These are phyloP conservation scores for Hypoxylon perforatum DNA, from an alignment of 495 filamentous ascomycete genomes.

Conservation along the genomic window DNA sequence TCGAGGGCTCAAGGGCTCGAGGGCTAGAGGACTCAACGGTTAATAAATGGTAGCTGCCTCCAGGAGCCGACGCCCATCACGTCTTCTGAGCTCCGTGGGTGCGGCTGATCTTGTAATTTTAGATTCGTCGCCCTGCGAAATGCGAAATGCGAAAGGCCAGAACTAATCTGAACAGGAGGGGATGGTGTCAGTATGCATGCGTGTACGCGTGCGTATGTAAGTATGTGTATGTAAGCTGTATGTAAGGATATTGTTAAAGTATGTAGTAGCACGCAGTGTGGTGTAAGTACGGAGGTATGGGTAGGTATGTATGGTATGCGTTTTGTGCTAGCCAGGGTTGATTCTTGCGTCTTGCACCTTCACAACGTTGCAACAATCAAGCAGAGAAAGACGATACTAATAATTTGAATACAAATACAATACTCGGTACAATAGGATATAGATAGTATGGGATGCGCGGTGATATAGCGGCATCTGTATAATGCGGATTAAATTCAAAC, in stretches of 20 bases:
- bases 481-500: constrained; percentile 42
- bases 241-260: too few species aligned
- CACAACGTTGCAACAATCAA: constrained; percentile 24
- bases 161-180: constrained; percentile 11
- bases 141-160: constrained; percentile 16
- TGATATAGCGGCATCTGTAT: constrained; percentile 36
- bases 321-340: constrained; percentile 12
- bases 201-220: constrained; percentile 8
- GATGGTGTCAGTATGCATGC: constrained; percentile 1
- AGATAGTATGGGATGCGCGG: background rate
- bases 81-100: constrained; percentile 22
- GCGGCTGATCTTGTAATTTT: constrained; percentile 20
- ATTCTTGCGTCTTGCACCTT: constrained; percentile 19
- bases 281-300: too few species aligned
- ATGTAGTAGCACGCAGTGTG: too few species aligned
- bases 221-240: background rate
- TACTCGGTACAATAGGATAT: too few species aligned
- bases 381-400: background rate
- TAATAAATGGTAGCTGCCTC: constrained; percentile 22
- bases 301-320: background rate
- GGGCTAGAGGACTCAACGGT: too few species aligned
- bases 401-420: too few species aligned
- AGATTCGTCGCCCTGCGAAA: too few species aligned
- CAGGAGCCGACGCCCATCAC: constrained; percentile 22
- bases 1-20: background rate